Evolutionary conservation across 2,329 filamentous ascomycete species (phyloP).

Genomic region (Colletotrichum destructivum): DNA sequence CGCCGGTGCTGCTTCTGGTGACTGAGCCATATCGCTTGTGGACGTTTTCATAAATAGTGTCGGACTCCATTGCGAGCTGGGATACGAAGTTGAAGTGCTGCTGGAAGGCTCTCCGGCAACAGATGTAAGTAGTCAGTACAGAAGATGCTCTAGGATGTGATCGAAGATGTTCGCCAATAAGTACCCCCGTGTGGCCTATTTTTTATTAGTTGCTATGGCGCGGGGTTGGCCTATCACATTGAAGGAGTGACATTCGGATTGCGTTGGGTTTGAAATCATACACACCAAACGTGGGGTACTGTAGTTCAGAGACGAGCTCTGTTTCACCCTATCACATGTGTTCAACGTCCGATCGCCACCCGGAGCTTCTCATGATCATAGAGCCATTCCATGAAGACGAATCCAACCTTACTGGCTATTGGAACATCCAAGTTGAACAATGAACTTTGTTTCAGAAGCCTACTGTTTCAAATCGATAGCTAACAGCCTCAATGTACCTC

Average conservation of each 20-base stretch:
- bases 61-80: conserved; percentile 46
- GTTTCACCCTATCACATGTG: too few relatives aligned
- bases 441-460: too few relatives aligned
- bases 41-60: conserved; percentile 54
- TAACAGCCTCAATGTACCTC: too few relatives aligned
- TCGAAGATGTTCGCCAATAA: not conserved
- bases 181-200: not conserved
- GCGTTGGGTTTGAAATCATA: conserved; percentile 8
- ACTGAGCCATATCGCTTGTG: conserved; percentile 54
- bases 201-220: not conserved
- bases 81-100: not conserved
- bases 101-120: too few relatives aligned
- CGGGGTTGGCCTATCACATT: not conserved
- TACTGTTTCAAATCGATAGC: too few relatives aligned
- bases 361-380: too few relatives aligned
- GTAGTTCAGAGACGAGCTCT: too few relatives aligned
- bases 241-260: not conserved
- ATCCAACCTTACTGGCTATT: too few relatives aligned
- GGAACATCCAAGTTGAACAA: accelerated
- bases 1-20: conserved; percentile 47
- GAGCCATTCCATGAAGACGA: too few relatives aligned
- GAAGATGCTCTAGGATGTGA: too few relatives aligned
- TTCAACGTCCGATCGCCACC: too few relatives aligned
- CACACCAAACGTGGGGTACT: conserved; percentile 12
- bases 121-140: too few relatives aligned